Evolutionary conservation across 1,284 basidiomycete species (phyloP).

Genomic region (Phlebopus sp.): DNA sequence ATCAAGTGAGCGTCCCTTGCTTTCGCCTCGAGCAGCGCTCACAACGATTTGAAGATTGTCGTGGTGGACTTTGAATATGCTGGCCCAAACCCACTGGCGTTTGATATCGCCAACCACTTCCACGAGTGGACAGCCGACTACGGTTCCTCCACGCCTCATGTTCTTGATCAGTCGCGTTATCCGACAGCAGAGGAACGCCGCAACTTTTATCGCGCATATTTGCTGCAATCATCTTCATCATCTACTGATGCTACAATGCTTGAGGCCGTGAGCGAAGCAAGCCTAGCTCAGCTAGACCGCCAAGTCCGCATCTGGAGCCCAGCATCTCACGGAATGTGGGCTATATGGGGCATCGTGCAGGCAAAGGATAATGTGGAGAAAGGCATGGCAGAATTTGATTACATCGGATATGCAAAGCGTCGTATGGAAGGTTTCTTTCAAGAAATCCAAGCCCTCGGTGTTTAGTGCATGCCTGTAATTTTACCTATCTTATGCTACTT

Average conservation of each 20-base stretch:
- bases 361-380: slow-evolving; percentile 76
- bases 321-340: slow-evolving; percentile 87
- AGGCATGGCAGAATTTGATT: slow-evolving; percentile 74
- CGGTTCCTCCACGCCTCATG: slow-evolving; percentile 70
- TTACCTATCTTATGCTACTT: slow-evolving; percentile 2
- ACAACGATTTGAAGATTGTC: slow-evolving; percentile 59
- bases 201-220: slow-evolving; percentile 84
- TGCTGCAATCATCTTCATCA: slow-evolving; percentile 45
- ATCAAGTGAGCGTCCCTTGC: slow-evolving; percentile 48
- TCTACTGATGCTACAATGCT: slow-evolving; percentile 31
- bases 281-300: slow-evolving; percentile 56
- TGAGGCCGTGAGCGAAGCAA: slow-evolving; percentile 34
- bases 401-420: slow-evolving; percentile 67
- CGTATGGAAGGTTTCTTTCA: slow-evolving; percentile 62
- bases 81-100: slow-evolving; percentile 82
- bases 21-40: slow-evolving; percentile 5
- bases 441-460: slow-evolving; percentile 50
- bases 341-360: slow-evolving; percentile 89
- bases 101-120: slow-evolving; percentile 95
- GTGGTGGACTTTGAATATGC: slow-evolving; percentile 97
- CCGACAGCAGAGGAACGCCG: slow-evolving; percentile 70
- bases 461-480: slow-evolving; percentile 27
- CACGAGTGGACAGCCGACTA: slow-evolving; percentile 95
- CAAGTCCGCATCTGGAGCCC: slow-evolving; percentile 86
- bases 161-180: slow-evolving; percentile 68